Base-by-base conservation (phyloP, 805 yeast species). In the Ogataea chonburiensis region DNA sequence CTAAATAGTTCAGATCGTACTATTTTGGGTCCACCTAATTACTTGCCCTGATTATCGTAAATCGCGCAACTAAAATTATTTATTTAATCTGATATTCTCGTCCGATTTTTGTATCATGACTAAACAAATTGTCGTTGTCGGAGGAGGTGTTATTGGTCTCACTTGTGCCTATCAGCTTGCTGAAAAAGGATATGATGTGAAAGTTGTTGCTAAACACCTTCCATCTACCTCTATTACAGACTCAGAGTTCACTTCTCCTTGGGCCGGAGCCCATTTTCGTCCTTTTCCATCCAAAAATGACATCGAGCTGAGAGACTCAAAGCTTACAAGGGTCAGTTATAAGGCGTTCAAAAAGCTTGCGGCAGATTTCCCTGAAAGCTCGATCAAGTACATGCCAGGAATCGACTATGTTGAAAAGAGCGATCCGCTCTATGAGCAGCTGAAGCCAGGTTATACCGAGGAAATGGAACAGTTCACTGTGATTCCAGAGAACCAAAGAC, bases 181-280 rank as follows among this genome's bases (percentile, higher is more conserved):
- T 2, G 73, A 74, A 36, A 45, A 51, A 11, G 64, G 63, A 0
- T 22, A 41, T 21, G n/a, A 25, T 9, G 49, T 46, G 11, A 64
- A 66, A 1, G 57, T 81, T 5, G 53, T 81, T 7, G 76, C 82
- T 0, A 64, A 56, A 24, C 64, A 64, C 55, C 66, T 60, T 61
- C 66, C 67, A 3, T 49, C 60, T 24, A 58, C 39, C 17, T 47
- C 45, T n/a, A 18, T 39, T 23, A 31, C 16, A 25, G 43, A 51
- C 33, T 52, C 60, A 1, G 31, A 48, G 45, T 34, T 43, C 75
- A 79, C 88, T 4, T 79, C 86, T 0, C 71, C 81, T 2, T 81
- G 86, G 86, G 88, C 88, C 0, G 89, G 89, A 12, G 89, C 89
- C 1, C 86, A 81, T 55, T 81, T 69, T 57, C 62, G 88, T 44